A percentile compares a stretch with the other conserved stretches of the same genome.
phyloP scores from a whole-genome alignment of 192 early-diverging fungal species.

The Umbelopsis sp. region DNA sequence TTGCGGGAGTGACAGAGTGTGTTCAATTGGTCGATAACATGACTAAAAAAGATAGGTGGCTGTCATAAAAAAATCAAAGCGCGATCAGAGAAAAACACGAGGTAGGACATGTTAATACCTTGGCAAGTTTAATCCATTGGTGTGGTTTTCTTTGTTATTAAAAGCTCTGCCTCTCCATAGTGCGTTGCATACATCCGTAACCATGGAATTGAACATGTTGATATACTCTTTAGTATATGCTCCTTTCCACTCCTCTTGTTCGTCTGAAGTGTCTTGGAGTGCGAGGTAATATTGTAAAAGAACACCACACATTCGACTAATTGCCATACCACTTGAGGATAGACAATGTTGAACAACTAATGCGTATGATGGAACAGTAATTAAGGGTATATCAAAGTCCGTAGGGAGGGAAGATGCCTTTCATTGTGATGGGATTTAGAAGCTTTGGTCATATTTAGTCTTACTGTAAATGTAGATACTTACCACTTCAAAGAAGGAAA shows the following conservation, averaged over 20 bases:
- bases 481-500: constrained; percentile 52
- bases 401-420: constrained; percentile 24
- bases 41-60: not conserved
- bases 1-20: not conserved
- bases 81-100: not conserved
- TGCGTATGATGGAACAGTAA: constrained; percentile 47
- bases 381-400: constrained; percentile 33
- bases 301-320: constrained; percentile 52
- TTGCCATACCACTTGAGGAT: constrained; percentile 44
- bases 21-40: constrained; percentile 12
- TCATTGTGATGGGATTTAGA: not conserved
- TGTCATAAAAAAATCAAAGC: not conserved
- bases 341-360: constrained; percentile 49
- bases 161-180: constrained; percentile 49
- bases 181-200: constrained; percentile 54
- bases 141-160: constrained; percentile 40
- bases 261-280: constrained; percentile 42
- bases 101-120: constrained; percentile 22
- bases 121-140: constrained; percentile 40
- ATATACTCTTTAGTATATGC: constrained; percentile 41
- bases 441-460: not conserved
- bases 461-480: not conserved
- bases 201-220: constrained; percentile 53
- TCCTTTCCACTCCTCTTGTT: constrained; percentile 25
- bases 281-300: constrained; percentile 44